These are phyloP conservation scores for Sphenostylis stenocarpa DNA, from an alignment of 306 rosid genomes.

Conservation along the genomic window DNA sequence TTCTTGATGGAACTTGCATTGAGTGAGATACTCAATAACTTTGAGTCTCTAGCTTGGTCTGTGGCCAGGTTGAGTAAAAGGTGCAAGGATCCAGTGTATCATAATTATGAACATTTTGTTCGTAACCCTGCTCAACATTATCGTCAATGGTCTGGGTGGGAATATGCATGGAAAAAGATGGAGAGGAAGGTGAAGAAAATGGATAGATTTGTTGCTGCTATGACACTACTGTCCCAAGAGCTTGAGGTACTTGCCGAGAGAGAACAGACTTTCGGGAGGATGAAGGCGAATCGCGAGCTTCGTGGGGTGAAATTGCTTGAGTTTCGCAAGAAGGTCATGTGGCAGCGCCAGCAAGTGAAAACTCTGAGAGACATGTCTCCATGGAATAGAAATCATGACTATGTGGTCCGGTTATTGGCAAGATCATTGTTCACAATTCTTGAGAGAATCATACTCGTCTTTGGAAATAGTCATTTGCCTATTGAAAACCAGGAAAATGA, in stretches of 20 bases:
- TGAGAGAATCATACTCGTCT: slow-evolving; percentile 65
- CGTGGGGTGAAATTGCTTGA: slow-evolving; percentile 42
- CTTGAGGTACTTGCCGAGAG: slow-evolving; percentile 59
- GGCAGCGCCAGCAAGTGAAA: slow-evolving; percentile 68
- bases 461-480: slow-evolving; percentile 43
- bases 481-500: slow-evolving; percentile 16
- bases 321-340: slow-evolving; percentile 56
- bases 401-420: slow-evolving; percentile 67
- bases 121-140: slow-evolving; percentile 49
- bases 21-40: slow-evolving; percentile 63
- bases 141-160: slow-evolving; percentile 68
- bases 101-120: slow-evolving; percentile 53
- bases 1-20: slow-evolving; percentile 67
- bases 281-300: slow-evolving; percentile 37
- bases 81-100: slow-evolving; percentile 66
- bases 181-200: slow-evolving; percentile 82
- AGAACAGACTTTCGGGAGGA: slow-evolving; percentile 62
- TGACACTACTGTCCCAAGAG: slow-evolving; percentile 59
- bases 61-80: slow-evolving; percentile 67
- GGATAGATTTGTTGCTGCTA: slow-evolving; percentile 62
- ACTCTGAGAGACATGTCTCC: slow-evolving; percentile 62
- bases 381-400: slow-evolving; percentile 77
- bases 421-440: slow-evolving; percentile 77
- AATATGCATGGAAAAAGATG: slow-evolving; percentile 80
- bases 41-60: slow-evolving; percentile 52